Conservation (phyloP, 345 rosid genomes). For the Camelina sativa region DNA sequence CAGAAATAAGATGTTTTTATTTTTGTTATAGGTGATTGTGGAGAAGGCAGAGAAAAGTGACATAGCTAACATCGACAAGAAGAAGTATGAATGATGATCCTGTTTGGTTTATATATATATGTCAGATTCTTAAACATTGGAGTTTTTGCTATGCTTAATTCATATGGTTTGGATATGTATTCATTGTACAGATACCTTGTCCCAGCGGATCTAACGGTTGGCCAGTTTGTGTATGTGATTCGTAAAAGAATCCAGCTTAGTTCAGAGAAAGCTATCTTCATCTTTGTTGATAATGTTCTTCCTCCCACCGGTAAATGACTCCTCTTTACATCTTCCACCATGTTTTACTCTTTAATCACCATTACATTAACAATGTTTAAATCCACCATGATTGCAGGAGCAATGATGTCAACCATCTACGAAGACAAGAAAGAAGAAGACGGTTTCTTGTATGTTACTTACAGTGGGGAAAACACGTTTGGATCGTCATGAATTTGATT, state of each 20-base stretch:
- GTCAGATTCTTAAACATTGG: not conserved
- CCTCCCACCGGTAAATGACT: conserved; percentile 42
- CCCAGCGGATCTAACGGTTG: conserved; percentile 58
- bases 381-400: conserved; percentile 39
- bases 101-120: not conserved
- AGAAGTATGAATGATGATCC: conserved; percentile 18
- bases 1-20: not conserved
- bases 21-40: conserved; percentile 36
- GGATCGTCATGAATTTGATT: conserved; percentile 31
- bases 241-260: conserved; percentile 59
- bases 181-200: conserved; percentile 51
- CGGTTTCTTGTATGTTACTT: conserved; percentile 57
- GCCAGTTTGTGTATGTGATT: conserved; percentile 57
- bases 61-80: conserved; percentile 36
- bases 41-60: conserved; percentile 38
- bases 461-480: conserved; percentile 63
- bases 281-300: conserved; percentile 54
- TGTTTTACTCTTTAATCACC: not conserved
- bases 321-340: not conserved
- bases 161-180: not conserved
- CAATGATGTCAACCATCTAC: conserved; percentile 54
- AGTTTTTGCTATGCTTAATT: not conserved
- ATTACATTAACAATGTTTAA: not conserved
- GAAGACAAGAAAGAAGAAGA: conserved; percentile 48
- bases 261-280: conserved; percentile 61